Conservation (phyloP, 306 rosid genomes). For the Oxytropis ochrocephala region DNA sequence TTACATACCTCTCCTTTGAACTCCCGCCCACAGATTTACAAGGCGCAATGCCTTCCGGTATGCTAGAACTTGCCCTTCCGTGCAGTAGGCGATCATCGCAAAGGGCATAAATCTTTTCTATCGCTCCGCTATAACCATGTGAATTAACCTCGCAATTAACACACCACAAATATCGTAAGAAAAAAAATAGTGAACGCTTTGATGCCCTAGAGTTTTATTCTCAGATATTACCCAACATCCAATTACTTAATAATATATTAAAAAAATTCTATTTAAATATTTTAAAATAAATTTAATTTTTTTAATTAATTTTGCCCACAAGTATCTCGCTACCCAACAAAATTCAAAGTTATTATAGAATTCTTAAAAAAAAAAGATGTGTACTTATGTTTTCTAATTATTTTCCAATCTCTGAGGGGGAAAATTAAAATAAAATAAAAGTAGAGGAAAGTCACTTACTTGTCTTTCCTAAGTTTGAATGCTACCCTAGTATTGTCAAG, state of each 20-base stretch:
- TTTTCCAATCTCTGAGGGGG: not conserved
- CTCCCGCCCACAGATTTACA: slow-evolving; percentile 52
- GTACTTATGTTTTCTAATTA: no score
- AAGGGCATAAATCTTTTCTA: slow-evolving; percentile 83
- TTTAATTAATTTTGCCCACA: no score
- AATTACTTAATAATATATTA: no score
- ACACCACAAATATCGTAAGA: not conserved
- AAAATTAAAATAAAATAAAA: no score
- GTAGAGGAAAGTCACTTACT: slow-evolving; percentile 12
- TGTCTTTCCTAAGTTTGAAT: slow-evolving; percentile 74
- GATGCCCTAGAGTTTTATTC: no score
- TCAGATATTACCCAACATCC: no score
- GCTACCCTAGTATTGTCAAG: slow-evolving; percentile 62
- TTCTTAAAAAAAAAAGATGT: no score
- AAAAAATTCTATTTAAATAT: no score
- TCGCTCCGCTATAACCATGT: slow-evolving; percentile 70
- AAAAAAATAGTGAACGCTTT: no score
- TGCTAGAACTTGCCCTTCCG: slow-evolving; percentile 46
- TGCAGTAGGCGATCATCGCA: slow-evolving; percentile 66
- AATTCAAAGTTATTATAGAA: no score
- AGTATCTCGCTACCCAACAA: no score
- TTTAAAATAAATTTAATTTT: no score
- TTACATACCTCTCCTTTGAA: slow-evolving; percentile 65
- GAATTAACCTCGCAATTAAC: slow-evolving; percentile 50
- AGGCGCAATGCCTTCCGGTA: slow-evolving; percentile 74